phyloP scores from a whole-genome alignment of 1,139 yeast species.

The Yarrowia galli region DNA sequence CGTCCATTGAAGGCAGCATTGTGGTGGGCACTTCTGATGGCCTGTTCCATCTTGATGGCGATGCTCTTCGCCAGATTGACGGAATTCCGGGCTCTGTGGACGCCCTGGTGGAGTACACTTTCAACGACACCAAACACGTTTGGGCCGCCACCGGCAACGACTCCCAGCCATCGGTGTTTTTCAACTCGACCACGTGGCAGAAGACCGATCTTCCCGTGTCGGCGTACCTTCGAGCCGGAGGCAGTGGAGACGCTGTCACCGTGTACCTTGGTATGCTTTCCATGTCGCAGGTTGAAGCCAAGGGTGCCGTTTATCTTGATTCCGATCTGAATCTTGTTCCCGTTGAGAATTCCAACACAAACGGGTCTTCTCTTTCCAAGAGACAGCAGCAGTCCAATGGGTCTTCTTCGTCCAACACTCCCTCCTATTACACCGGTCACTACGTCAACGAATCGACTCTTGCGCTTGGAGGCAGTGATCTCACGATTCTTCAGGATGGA shows the following conservation, averaged over 20 bases:
- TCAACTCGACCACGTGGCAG: constrained; percentile 31
- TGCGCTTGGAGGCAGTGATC: constrained; percentile 30
- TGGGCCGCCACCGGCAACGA: constrained; percentile 15
- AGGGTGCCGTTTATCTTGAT: constrained; percentile 24
- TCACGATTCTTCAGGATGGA: constrained; percentile 18
- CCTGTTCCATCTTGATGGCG: constrained; percentile 20
- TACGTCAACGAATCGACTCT: constrained; percentile 20
- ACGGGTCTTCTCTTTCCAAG: background rate
- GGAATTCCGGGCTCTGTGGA: background rate
- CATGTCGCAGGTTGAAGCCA: constrained; percentile 14
- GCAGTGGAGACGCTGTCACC: constrained; percentile 41
- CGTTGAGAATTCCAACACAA: background rate
- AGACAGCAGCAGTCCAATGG: background rate
- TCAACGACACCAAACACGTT: constrained; percentile 14
- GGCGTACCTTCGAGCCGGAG: constrained; percentile 39
- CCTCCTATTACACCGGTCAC: constrained; percentile 24
- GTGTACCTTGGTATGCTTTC: constrained; percentile 45
- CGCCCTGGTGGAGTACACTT: constrained; percentile 19
- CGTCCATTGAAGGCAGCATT: background rate
- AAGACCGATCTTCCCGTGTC: constrained; percentile 20
- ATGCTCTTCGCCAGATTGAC: background rate
- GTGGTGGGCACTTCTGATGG: constrained; percentile 9
- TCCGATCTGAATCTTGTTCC: constrained; percentile 16
- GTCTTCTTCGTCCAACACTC: background rate
- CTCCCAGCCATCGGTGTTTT: constrained; percentile 2